Conservation (phyloP, 2,329 filamentous ascomycete genomes). For the Diaporthe destruens region DNA sequence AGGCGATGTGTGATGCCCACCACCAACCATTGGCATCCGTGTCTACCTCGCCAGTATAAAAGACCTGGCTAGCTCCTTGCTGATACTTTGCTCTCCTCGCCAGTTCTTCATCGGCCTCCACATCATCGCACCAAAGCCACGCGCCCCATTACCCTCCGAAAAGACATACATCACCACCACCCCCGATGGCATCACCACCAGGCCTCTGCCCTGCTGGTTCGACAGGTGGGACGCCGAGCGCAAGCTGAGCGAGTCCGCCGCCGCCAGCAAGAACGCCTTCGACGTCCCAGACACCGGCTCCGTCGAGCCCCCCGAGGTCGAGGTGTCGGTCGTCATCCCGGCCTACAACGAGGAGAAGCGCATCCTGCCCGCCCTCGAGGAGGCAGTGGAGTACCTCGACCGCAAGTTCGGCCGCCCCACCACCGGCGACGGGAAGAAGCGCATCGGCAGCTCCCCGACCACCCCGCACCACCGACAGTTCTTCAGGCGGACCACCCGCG, state of each 20-base stretch:
- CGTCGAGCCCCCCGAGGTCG: conserved; percentile 83
- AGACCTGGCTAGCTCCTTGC: background rate
- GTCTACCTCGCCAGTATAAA: background rate
- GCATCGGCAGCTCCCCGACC: conserved; percentile 46
- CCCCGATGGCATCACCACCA: conserved; percentile 67
- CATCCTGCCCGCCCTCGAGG: conserved; percentile 85
- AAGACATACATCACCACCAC: conserved; percentile 86
- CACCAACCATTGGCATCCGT: background rate
- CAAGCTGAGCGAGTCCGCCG: conserved; percentile 59
- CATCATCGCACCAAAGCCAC: conserved; percentile 84
- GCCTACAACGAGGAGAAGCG: conserved; percentile 95
- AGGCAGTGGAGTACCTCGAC: conserved; percentile 90
- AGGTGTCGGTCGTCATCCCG: conserved; percentile 91
- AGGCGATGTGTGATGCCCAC: background rate
- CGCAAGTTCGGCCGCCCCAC: conserved; percentile 73
- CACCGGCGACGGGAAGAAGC: conserved; percentile 47
- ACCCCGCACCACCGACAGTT: conserved; percentile 52
- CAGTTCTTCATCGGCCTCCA: conserved; percentile 78
- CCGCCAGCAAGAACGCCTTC: conserved; percentile 55
- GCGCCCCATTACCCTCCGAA: conserved; percentile 79
- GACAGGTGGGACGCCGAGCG: conserved; percentile 78
- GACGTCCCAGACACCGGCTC: conserved; percentile 62
- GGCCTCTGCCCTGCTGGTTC: conserved; percentile 86
- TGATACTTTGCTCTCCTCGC: background rate
- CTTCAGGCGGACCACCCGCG: conserved; percentile 50